Conservation (phyloP, 2,329 filamentous ascomycete genomes). For the Samsoniella hepiali region DNA sequence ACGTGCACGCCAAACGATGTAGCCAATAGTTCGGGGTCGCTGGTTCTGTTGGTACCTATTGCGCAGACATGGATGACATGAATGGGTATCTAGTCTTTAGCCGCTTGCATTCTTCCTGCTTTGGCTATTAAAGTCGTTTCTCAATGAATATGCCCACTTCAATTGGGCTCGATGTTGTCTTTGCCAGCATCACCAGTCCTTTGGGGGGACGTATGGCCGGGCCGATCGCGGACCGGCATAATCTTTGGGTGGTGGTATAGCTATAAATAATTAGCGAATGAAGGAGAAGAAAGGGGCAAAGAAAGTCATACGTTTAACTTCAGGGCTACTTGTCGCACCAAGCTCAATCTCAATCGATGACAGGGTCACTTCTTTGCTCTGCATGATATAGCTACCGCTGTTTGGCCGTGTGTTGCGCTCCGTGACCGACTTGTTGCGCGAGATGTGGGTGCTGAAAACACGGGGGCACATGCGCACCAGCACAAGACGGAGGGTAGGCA, state of each 20-base stretch:
- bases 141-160: not conserved
- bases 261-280: not conserved
- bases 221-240: not conserved
- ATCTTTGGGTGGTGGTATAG: not conserved
- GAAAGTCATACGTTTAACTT: not conserved
- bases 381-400: constrained; percentile 11
- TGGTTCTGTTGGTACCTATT: not conserved
- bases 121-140: not conserved
- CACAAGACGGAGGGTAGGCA: constrained; percentile 27
- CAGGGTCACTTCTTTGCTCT: constrained; percentile 10
- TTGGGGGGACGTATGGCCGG: not conserved
- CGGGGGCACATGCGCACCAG: constrained; percentile 20
- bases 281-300: too few relatives aligned
- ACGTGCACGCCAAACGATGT: not conserved
- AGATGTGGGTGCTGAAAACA: constrained; percentile 14
- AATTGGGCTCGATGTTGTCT: not conserved
- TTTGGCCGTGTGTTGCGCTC: constrained; percentile 8
- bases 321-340: not conserved
- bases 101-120: not conserved
- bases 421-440: constrained; percentile 12
- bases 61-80: not conserved
- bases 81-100: not conserved
- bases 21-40: not conserved
- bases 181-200: constrained; percentile 8
- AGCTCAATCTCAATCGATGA: constrained; percentile 10